A percentile compares a stretch with the other conserved stretches of the same genome.
These are phyloP conservation scores for Hymenoscyphus albidus DNA, from an alignment of 2,329 filamentous ascomycete genomes.

Conservation along the genomic window DNA sequence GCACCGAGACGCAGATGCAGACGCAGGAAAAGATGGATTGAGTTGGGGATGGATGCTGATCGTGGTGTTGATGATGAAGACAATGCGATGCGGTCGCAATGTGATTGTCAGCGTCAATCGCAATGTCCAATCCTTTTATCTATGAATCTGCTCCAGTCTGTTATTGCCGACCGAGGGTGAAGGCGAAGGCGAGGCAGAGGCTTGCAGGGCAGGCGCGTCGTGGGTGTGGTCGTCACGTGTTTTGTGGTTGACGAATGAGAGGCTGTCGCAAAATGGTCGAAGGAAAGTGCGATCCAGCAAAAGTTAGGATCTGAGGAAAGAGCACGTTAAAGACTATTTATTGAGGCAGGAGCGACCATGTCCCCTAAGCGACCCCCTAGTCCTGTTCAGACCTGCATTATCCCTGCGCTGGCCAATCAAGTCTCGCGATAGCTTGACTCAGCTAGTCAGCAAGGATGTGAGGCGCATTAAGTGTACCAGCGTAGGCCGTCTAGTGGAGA, in stretches of 20 bases:
- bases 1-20: neutral
- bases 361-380: slow-evolving; percentile 1
- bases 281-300: slow-evolving; percentile 4
- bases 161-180: neutral
- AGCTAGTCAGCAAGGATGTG: neutral
- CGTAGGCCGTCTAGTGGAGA: neutral
- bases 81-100: neutral
- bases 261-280: slow-evolving; percentile 3
- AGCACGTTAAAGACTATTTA: slow-evolving; percentile 4
- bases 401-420: neutral
- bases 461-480: slow-evolving; percentile 1
- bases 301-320: slow-evolving; percentile 2
- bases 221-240: neutral
- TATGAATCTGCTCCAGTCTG: neutral
- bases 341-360: slow-evolving; percentile 2
- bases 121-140: neutral
- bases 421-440: neutral
- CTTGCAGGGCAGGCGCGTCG: neutral
- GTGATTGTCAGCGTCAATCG: neutral
- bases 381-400: neutral
- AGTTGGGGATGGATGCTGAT: neutral
- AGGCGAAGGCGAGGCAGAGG: neutral
- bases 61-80: neutral
- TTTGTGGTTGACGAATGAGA: slow-evolving; percentile 1
- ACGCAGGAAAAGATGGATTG: neutral